Percentiles rank a stretch among this genome's conserved stretches.
phyloP scores from a whole-genome alignment of 2,329 filamentous ascomycete species.

The Nigrospora sphaerica region DNA sequence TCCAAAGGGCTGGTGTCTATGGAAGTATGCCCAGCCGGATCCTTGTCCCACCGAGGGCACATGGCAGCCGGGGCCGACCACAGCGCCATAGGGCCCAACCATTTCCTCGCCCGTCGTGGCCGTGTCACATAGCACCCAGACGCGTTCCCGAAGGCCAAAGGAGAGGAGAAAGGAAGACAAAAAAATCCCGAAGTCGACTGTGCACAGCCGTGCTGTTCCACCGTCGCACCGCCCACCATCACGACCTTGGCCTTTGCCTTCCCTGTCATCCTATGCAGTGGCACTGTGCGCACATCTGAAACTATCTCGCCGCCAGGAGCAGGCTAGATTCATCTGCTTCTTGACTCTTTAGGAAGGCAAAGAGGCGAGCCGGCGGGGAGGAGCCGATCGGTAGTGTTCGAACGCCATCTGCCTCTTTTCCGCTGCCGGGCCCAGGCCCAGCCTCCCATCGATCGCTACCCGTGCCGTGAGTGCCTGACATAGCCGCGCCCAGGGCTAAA shows the following conservation, averaged over 20 bases:
- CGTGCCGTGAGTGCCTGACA: no score
- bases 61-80: conserved; percentile 16
- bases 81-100: not conserved
- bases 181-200: conserved; percentile 27
- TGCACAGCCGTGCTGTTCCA: conserved; percentile 23
- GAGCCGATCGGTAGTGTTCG: conserved; percentile 11
- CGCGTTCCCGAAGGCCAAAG: conserved; percentile 19
- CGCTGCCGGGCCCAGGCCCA: not conserved
- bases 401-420: conserved; percentile 17
- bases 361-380: conserved; percentile 12
- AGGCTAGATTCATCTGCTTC: conserved; percentile 12
- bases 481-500: no score
- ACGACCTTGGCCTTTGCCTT: conserved; percentile 6
- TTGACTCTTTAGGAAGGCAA: conserved; percentile 10
- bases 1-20: no score
- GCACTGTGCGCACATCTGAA: conserved; percentile 23
- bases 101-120: conserved; percentile 20
- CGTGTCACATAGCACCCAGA: conserved; percentile 18
- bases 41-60: conserved; percentile 20
- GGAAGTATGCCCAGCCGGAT: not conserved
- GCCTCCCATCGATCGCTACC: no score
- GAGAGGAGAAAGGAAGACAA: conserved; percentile 7
- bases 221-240: conserved; percentile 15
- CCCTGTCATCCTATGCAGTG: conserved; percentile 26
- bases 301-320: conserved; percentile 14